Conservation (phyloP, 1,284 basidiomycete genomes). For the Moesziomyces aphidis region DNA sequence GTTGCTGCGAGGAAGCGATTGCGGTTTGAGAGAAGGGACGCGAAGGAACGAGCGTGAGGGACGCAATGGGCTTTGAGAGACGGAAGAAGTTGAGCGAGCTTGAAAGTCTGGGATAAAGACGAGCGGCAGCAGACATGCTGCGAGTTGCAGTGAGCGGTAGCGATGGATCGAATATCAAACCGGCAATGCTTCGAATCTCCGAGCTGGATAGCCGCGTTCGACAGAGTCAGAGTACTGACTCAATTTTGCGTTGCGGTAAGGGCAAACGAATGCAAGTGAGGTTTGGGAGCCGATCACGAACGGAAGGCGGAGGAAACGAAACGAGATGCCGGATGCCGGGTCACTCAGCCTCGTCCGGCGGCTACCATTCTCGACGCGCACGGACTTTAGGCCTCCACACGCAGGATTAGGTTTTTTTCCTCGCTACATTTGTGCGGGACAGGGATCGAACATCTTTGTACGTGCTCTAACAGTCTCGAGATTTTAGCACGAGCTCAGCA, state of each 20-base stretch:
- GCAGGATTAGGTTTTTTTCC: neutral
- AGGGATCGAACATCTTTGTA: neutral
- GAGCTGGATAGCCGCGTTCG: constrained; percentile 32
- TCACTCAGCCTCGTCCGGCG: neutral
- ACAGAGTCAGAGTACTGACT: neutral
- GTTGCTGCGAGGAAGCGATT: neutral
- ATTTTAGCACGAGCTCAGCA: neutral
- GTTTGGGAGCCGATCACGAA: no score
- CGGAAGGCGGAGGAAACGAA: neutral
- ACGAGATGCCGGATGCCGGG: neutral
- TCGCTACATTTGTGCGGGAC: neutral
- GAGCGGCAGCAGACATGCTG: constrained; percentile 27
- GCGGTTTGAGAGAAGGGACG: constrained; percentile 11
- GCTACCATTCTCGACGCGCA: neutral
- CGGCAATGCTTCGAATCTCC: constrained; percentile 30
- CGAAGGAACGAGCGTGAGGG: neutral
- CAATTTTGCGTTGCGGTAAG: no score
- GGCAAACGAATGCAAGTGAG: no score
- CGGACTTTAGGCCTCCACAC: neutral
- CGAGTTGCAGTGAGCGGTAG: neutral
- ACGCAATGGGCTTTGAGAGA: neutral
- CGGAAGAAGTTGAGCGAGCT: constrained; percentile 1
- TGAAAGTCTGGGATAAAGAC: neutral
- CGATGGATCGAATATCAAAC: constrained; percentile 4
- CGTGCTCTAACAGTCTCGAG: neutral